A percentile compares a stretch with the other conserved stretches of the same genome.
These are phyloP conservation scores for Globisporangium solare DNA, from an alignment of 352 stramenopile species.

Conservation along the genomic window DNA sequence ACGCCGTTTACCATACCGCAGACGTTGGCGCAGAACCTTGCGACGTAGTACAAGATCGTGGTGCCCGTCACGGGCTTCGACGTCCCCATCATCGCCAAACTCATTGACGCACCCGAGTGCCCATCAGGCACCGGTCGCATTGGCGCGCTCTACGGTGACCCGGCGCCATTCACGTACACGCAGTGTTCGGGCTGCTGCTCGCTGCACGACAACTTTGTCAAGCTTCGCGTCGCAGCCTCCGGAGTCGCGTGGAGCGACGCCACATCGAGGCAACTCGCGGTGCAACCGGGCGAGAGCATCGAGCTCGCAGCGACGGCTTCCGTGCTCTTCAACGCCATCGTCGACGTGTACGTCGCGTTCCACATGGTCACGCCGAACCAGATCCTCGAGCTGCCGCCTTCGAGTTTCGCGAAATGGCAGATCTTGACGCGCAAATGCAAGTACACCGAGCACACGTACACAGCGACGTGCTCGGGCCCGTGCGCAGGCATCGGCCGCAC, in stretches of 20 bases:
- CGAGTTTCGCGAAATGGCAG: conserved; percentile 37
- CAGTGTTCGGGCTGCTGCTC: conserved; percentile 68
- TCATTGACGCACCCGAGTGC: conserved; percentile 61
- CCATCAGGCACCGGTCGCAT: conserved; percentile 45
- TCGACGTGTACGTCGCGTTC: conserved; percentile 67
- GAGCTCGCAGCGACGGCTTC: conserved; percentile 47
- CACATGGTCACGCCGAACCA: conserved; percentile 68
- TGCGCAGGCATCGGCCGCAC: conserved; percentile 17
- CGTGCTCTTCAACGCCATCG: conserved; percentile 48
- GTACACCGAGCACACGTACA: conserved; percentile 43
- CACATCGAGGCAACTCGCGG: conserved; percentile 29
- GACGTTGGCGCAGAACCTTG: conserved; percentile 28
- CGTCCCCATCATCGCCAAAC: conserved; percentile 54
- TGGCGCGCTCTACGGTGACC: conserved; percentile 46
- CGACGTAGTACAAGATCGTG: conserved; percentile 29
- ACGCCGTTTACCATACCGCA: conserved; percentile 14
- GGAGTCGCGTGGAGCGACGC: conserved; percentile 29
- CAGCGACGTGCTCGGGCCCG: conserved; percentile 41
- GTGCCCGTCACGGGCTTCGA: conserved; percentile 49
- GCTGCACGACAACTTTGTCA: conserved; percentile 42
- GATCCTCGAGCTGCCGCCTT: conserved; percentile 46
- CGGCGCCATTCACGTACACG: conserved; percentile 41
- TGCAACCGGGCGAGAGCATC: conserved; percentile 40
- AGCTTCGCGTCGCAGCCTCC: conserved; percentile 36
- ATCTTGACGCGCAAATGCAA: conserved; percentile 59